A percentile compares a stretch with the other conserved stretches of the same genome.
phyloP scores from a whole-genome alignment of 2,329 filamentous ascomycete genomes.

The Drechslera avenae region DNA sequence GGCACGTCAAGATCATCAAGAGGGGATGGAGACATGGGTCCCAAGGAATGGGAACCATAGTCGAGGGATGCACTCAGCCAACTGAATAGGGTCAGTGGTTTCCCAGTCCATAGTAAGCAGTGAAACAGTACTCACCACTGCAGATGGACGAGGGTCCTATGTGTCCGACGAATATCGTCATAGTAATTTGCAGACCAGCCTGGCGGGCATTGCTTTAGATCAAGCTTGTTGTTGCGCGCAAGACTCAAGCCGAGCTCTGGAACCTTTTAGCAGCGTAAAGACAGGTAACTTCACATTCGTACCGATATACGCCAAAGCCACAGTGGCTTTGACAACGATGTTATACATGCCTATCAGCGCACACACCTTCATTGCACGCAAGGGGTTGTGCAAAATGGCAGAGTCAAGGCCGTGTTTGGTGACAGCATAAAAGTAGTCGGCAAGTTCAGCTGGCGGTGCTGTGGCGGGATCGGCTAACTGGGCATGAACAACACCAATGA shows the following conservation, averaged over 20 bases:
- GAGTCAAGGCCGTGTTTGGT: constrained; percentile 23
- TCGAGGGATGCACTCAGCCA: constrained; percentile 26
- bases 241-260: constrained; percentile 25
- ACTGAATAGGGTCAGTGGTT: not conserved
- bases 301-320: constrained; percentile 28
- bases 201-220: not conserved
- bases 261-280: not conserved
- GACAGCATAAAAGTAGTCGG: constrained; percentile 25
- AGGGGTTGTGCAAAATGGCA: constrained; percentile 20
- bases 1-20: constrained; percentile 6
- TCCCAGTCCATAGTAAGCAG: not conserved
- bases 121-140: constrained; percentile 7
- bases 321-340: constrained; percentile 22
- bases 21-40: not conserved
- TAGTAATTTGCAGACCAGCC: constrained; percentile 1
- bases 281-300: not conserved
- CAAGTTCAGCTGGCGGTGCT: constrained; percentile 14
- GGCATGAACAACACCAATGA: constrained; percentile 20
- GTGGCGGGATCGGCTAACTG: constrained; percentile 5
- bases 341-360: constrained; percentile 29
- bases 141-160: constrained; percentile 21
- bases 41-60: constrained; percentile 7
- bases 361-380: constrained; percentile 28
- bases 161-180: constrained; percentile 19
- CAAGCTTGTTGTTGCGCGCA: constrained; percentile 12